Conservation (phyloP, 2,329 filamentous ascomycete species). For the Sporothrix euskadiensis region DNA sequence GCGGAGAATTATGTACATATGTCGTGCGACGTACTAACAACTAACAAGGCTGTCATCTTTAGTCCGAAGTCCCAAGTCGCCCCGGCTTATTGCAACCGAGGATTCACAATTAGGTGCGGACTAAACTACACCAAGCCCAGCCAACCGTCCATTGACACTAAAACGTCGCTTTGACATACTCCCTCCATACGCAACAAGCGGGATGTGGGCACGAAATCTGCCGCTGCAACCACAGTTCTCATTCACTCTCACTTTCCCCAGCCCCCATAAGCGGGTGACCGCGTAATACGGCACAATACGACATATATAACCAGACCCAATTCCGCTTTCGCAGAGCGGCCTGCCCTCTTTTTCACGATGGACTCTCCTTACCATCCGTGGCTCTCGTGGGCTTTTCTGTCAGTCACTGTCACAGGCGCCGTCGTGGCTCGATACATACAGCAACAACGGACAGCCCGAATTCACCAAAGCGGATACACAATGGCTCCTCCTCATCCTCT, state of each 20-base stretch:
- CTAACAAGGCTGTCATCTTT: not conserved
- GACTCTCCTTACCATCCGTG: not conserved
- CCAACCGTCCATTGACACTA: not conserved
- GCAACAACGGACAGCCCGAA: not conserved
- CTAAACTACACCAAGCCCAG: not conserved
- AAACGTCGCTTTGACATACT: not conserved
- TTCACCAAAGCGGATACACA: not conserved
- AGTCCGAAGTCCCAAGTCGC: not conserved
- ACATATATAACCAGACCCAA: not conserved
- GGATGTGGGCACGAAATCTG: not conserved
- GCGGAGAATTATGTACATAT: not conserved
- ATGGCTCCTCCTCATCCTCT: slow-evolving; percentile 1
- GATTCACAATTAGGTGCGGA: not conserved
- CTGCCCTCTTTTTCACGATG: not conserved
- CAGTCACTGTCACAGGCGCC: not conserved
- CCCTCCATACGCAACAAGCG: not conserved
- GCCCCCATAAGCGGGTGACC: not conserved
- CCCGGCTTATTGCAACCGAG: slow-evolving; percentile 23
- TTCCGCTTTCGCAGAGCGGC: not conserved
- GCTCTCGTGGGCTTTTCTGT: slow-evolving; percentile 9
- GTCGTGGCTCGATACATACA: not conserved
- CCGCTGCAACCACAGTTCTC: slow-evolving; percentile 1
- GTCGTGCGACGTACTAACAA: not conserved
- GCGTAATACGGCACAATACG: not conserved
- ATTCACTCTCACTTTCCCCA: not conserved